Evolutionary conservation across 257 asterid genomes (phyloP).

Genomic region (Solanum pimpinellifolium): DNA sequence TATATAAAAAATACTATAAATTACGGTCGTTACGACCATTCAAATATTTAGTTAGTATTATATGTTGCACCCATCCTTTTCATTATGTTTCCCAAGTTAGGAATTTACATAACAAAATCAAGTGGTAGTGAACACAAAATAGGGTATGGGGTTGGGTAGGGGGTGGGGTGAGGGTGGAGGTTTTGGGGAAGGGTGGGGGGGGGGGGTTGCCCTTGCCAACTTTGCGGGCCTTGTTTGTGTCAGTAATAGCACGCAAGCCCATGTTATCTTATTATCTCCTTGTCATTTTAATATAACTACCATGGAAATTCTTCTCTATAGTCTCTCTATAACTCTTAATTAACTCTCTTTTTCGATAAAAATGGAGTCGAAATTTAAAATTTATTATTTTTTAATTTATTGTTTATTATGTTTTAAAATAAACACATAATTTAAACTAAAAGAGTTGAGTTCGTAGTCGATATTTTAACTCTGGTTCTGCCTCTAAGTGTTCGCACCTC

Average conservation of each 20-base stretch:
- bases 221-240: slow-evolving; percentile 26
- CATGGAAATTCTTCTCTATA: background rate
- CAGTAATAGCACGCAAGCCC: slow-evolving; percentile 28
- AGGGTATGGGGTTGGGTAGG: background rate
- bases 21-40: no score
- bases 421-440: background rate
- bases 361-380: background rate
- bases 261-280: slow-evolving; percentile 22
- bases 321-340: background rate
- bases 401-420: background rate
- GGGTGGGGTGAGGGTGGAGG: no score
- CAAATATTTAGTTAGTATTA: background rate
- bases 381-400: background rate
- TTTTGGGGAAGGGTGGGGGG: background rate
- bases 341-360: background rate
- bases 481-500: background rate
- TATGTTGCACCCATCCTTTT: background rate
- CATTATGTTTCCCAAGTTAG: background rate
- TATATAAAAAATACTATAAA: no score
- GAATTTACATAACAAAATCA: background rate
- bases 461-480: background rate
- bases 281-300: background rate
- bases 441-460: background rate
- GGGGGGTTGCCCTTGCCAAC: slow-evolving; percentile 8
- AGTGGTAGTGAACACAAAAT: background rate